Base-by-base conservation (phyloP, 177 flowering plant genomes). In the Vitis hybrid region DNA sequence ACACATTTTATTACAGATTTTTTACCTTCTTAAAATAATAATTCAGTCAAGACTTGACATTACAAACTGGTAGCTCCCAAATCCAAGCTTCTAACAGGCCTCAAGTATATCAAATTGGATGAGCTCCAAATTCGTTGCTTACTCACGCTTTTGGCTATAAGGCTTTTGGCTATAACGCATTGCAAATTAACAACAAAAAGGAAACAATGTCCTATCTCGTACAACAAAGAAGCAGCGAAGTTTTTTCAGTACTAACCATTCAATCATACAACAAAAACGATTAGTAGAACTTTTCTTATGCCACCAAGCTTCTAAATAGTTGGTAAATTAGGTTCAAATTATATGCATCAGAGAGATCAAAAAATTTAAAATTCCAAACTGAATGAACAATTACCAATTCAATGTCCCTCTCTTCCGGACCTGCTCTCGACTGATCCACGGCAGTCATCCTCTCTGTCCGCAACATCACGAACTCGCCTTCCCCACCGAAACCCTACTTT, bases 331-430 rank as follows among this genome's bases (percentile, higher is more conserved):
- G n/a, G 11, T 3, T 14, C 8, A 12, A 40, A 21, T 1, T 15
- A 11, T 32, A 14, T 15, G 8, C 48, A 10, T 15, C 15, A 61
- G 35, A 13, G 13, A 30, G 35, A 11, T 24, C 13, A 11, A 27
- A 15, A 11, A 48, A 18, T 4, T n/a, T 15, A 48, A 48, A 9
- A 10, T 48, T 2, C 19, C 13, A 52, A 19, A 54, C 27, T 2
- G 30, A 27, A 56, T 35, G 54, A n/a, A 27, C 3, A 55, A 15
- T 54, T 70, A 75, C 78, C 74, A 70, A 59, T 56, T 75, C 78
- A 62, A 67, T 62, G 65, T 75, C 78, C 51, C 78, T 70, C 62
- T 75, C 78, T 27, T 54, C 61, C 56, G 65, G 11, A 2, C 64
- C 73, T 16, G 74, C 63, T 27, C 62, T 66, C 1, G 71, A 52